Percentiles rank a stretch among this genome's conserved stretches.
Conservation (phyloP, 805 yeast species). For the Peterozyma toletana region DNA sequence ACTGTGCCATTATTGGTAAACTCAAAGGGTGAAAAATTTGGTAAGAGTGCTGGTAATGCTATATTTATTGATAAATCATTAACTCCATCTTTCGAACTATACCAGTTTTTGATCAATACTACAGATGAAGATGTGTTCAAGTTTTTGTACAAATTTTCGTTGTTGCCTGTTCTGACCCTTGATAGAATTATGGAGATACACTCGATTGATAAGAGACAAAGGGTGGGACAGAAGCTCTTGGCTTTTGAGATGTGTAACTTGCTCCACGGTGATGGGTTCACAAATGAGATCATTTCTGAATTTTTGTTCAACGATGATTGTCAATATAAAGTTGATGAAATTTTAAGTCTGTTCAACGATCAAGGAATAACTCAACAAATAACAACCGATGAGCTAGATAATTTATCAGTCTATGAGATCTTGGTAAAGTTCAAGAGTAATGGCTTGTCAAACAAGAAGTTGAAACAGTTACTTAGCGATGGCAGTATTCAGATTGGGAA, state of each 20-base stretch:
- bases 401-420: slow-evolving; percentile 40
- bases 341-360: slow-evolving; percentile 46
- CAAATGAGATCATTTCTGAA: slow-evolving; percentile 60
- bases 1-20: slow-evolving; percentile 90
- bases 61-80: slow-evolving; percentile 71
- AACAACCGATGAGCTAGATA: slow-evolving; percentile 19
- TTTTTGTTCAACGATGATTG: slow-evolving; percentile 40
- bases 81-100: slow-evolving; percentile 76
- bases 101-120: slow-evolving; percentile 76
- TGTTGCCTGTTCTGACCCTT: slow-evolving; percentile 61
- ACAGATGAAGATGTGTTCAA: slow-evolving; percentile 70
- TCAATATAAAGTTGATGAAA: slow-evolving; percentile 39
- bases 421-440: slow-evolving; percentile 40
- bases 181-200: slow-evolving; percentile 48
- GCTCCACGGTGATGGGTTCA: slow-evolving; percentile 75
- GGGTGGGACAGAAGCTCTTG: slow-evolving; percentile 68
- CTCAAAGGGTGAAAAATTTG: slow-evolving; percentile 86
- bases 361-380: slow-evolving; percentile 47
- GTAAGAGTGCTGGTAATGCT: slow-evolving; percentile 96
- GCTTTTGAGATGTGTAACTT: slow-evolving; percentile 85
- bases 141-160: slow-evolving; percentile 70
- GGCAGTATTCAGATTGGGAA: slow-evolving; percentile 74
- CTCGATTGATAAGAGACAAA: slow-evolving; percentile 44
- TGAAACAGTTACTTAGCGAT: slow-evolving; percentile 44
- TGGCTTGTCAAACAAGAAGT: slow-evolving; percentile 31